phyloP scores from a whole-genome alignment of 75 land plant genomes.

The Cupressus sempervirens region DNA sequence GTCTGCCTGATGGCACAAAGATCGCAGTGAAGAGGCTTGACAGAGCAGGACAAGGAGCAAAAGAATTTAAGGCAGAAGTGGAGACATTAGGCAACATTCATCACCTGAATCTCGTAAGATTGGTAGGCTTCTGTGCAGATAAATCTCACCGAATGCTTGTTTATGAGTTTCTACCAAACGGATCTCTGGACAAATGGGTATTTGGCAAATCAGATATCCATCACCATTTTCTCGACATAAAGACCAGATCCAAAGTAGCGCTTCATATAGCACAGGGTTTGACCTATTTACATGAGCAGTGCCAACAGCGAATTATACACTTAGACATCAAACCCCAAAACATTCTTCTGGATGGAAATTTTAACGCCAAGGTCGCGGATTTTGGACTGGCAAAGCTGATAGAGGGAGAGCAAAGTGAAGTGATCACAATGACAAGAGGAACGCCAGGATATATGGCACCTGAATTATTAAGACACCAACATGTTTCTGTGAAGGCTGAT shows the following conservation, averaged over 20 bases:
- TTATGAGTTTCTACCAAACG: constrained; percentile 21
- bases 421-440: too few species aligned
- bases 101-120: constrained; percentile 30
- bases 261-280: constrained; percentile 16
- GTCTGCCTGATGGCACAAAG: constrained; percentile 1
- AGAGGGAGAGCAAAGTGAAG: too few species aligned
- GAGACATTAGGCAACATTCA: constrained; percentile 31
- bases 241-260: constrained; percentile 10
- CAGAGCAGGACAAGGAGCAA: constrained; percentile 8
- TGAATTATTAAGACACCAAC: too few species aligned
- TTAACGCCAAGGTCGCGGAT: constrained; percentile 3
- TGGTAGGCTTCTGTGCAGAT: constrained; percentile 30
- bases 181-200: constrained; percentile 26
- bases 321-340: constrained; percentile 40
- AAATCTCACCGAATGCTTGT: constrained; percentile 14
- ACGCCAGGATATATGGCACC: too few species aligned
- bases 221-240: constrained; percentile 10
- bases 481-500: too few species aligned
- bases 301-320: constrained; percentile 31
- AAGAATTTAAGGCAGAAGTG: constrained; percentile 31
- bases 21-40: constrained; percentile 20
- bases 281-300: constrained; percentile 25
- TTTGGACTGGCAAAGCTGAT: constrained; percentile 29
- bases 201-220: constrained; percentile 1
- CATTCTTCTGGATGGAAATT: constrained; percentile 31